Percentiles rank a stretch among this genome's conserved stretches.
These are phyloP conservation scores for Cyamopsis tetragonoloba DNA, from an alignment of 306 rosid genomes.

Conservation along the genomic window DNA sequence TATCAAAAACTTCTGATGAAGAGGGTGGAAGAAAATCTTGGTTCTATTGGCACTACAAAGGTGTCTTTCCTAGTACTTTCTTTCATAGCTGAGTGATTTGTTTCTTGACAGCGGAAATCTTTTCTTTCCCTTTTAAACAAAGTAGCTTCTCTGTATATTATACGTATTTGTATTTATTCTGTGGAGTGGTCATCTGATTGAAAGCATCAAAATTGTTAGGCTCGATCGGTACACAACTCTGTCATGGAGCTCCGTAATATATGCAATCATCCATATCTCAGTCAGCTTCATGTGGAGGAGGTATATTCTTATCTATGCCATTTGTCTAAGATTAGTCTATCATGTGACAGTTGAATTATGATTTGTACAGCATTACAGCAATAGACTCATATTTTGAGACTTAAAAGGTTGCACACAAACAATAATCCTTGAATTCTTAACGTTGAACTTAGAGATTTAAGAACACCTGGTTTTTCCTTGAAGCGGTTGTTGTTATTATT, in stretches of 20 bases:
- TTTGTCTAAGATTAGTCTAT: slow-evolving; percentile 13
- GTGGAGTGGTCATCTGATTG: slow-evolving; percentile 37
- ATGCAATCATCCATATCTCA: slow-evolving; percentile 98
- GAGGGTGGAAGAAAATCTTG: slow-evolving; percentile 98
- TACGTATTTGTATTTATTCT: background rate
- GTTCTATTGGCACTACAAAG: slow-evolving; percentile 80
- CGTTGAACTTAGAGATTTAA: background rate
- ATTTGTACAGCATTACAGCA: slow-evolving; percentile 15
- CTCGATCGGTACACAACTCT: slow-evolving; percentile 94
- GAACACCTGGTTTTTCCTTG: background rate
- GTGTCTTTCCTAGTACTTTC: slow-evolving; percentile 31
- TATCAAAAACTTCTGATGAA: slow-evolving; percentile 98
- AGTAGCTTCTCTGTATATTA: background rate
- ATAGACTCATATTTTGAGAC: slow-evolving; percentile 16
- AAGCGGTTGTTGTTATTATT: too few species aligned
- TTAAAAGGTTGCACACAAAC: background rate
- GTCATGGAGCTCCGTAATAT: slow-evolving; percentile 99
- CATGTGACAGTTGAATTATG: slow-evolving; percentile 18
- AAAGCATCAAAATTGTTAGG: slow-evolving; percentile 45
- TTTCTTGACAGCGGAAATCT: background rate
- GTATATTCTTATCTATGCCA: slow-evolving; percentile 40
- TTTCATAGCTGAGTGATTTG: background rate
- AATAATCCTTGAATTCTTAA: background rate
- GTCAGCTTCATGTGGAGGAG: slow-evolving; percentile 98
- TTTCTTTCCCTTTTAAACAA: background rate